phyloP scores from a whole-genome alignment of 2,329 filamentous ascomycete genomes.

The Stachybotrys elegans region DNA sequence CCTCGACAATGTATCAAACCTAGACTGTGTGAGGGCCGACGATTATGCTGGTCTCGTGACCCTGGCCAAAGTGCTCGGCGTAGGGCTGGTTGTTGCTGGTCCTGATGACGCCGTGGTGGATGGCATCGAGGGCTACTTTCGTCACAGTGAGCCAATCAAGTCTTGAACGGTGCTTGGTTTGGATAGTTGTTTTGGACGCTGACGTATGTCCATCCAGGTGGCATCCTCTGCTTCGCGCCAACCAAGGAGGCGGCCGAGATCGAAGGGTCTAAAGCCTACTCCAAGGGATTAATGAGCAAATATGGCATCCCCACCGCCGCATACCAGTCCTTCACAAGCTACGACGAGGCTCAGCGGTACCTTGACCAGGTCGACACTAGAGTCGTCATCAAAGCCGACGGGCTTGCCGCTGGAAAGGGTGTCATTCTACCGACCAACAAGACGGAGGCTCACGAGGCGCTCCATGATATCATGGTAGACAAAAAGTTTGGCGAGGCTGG shows the following conservation, averaged over 20 bases:
- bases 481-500: constrained; percentile 63
- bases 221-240: constrained; percentile 64
- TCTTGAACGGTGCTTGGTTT: too few relatives aligned
- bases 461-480: constrained; percentile 64
- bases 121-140: constrained; percentile 68
- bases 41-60: constrained; percentile 59
- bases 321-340: constrained; percentile 63
- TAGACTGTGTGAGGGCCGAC: constrained; percentile 38
- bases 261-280: constrained; percentile 75
- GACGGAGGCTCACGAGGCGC: constrained; percentile 56
- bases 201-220: constrained; percentile 29
- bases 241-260: constrained; percentile 63
- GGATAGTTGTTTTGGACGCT: too few relatives aligned
- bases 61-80: constrained; percentile 53
- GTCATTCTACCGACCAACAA: constrained; percentile 31
- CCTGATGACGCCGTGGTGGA: constrained; percentile 71
- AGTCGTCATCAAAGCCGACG: constrained; percentile 71
- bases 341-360: constrained; percentile 55
- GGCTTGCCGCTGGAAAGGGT: constrained; percentile 72
- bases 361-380: constrained; percentile 52
- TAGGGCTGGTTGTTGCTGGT: constrained; percentile 69
- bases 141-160: constrained; percentile 33
- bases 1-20: constrained; percentile 53
- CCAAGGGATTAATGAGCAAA: constrained; percentile 74
- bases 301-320: constrained; percentile 69